Percentiles rank a stretch among this genome's conserved stretches.
phyloP scores from a whole-genome alignment of 208 protist species.

The Crithidia fasciculata region DNA sequence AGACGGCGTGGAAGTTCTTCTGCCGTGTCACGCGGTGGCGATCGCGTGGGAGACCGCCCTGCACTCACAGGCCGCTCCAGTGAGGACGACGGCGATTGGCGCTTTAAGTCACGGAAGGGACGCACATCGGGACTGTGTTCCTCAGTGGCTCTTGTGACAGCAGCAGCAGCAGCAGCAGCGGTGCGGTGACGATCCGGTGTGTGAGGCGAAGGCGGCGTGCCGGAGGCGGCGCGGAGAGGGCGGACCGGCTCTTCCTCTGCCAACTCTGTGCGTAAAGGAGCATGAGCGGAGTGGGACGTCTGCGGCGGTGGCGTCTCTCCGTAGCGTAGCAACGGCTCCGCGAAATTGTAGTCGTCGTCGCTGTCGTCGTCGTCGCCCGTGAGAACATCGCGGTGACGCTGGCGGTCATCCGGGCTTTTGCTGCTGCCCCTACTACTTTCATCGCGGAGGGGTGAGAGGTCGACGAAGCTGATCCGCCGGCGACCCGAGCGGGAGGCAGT shows the following conservation, averaged over 20 bases:
- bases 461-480: slow-evolving; percentile 42
- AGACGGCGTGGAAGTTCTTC: neutral
- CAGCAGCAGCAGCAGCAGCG: neutral
- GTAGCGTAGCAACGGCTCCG: slow-evolving; percentile 44
- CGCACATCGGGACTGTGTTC: neutral
- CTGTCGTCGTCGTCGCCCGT: slow-evolving; percentile 8
- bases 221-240: neutral
- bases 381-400: slow-evolving; percentile 1
- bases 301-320: slow-evolving; percentile 2
- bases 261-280: too few species aligned
- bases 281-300: too few species aligned
- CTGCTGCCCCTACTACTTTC: slow-evolving; percentile 1
- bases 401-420: slow-evolving; percentile 2
- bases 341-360: slow-evolving; percentile 37
- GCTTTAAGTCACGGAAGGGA: too few species aligned
- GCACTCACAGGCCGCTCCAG: neutral
- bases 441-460: slow-evolving; percentile 12
- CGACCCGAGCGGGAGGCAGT: neutral
- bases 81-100: neutral
- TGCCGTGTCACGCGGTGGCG: slow-evolving; percentile 3
- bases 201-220: neutral
- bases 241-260: too few species aligned
- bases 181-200: neutral
- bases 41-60: slow-evolving; percentile 7
- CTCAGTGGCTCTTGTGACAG: neutral